These are phyloP conservation scores for Collybiopsis confluens DNA, from an alignment of 768 basidiomycete genomes.

Conservation along the genomic window DNA sequence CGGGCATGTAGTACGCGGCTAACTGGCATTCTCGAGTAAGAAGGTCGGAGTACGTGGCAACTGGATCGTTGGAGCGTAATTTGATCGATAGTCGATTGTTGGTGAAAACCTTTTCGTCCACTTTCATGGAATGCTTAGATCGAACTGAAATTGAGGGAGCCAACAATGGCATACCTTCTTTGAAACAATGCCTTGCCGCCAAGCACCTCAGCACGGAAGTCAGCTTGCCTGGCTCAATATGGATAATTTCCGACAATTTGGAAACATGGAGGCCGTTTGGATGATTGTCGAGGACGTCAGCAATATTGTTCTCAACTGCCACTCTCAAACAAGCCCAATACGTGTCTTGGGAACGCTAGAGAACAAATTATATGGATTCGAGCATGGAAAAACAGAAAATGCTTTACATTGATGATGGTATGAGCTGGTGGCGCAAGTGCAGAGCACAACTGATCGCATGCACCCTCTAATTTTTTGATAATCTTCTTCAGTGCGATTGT, in stretches of 20 bases:
- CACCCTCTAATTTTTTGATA: constrained; percentile 28
- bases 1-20: constrained; percentile 19
- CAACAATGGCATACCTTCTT: background rate
- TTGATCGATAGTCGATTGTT: constrained; percentile 30
- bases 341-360: background rate
- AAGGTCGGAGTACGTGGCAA: constrained; percentile 12
- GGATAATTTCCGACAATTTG: background rate
- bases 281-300: background rate
- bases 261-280: background rate
- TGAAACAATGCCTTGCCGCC: background rate
- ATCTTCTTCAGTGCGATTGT: constrained; percentile 18
- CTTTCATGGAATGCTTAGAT: constrained; percentile 12
- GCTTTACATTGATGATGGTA: constrained; percentile 25
- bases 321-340: background rate
- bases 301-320: background rate
- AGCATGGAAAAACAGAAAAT: background rate
- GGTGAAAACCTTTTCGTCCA: constrained; percentile 24
- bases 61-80: constrained; percentile 19
- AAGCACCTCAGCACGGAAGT: background rate
- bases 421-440: constrained; percentile 31
- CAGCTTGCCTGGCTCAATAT: background rate
- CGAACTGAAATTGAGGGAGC: background rate
- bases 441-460: constrained; percentile 29
- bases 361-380: background rate
- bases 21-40: constrained; percentile 11